Evolutionary conservation across 306 rosid species (phyloP), one percentile per base, ranked within the genome.

Genomic region (Boehmeria nivea): DNA sequence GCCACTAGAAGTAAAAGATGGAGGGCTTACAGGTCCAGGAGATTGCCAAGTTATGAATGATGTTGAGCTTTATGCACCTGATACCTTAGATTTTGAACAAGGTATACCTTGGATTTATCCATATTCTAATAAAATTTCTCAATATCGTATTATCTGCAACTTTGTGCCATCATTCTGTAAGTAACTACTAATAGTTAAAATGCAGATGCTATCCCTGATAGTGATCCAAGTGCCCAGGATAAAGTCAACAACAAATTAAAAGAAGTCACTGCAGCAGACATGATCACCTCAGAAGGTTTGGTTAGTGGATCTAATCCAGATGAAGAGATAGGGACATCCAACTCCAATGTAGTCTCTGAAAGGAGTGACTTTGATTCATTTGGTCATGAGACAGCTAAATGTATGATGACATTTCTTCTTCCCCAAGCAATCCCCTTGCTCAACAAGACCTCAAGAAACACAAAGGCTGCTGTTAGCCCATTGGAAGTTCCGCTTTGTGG

Each of bases 341-440:
- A 67, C 65, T 67, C 69, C 55, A 78, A 74, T 47, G 63, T 26
- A 8, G 60, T 74, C 72, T 68, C 69, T 18, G 72, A 66, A 59
- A 83, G 64, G 63, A 58, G 23, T 63, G 73, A 69, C 51, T 72
- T 63, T 70, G 88, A 75, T 65, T 80, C 80, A 39, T 80, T 65
- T 73, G 76, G 94, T 61, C 72, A 75, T 54, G 90, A 83, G 51
- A 77, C 74, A 61, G 83, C 83, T 42, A 81, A 78, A 61, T 81
- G 87, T 72, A 86, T 89, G 95, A 89, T 89, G 88, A 61, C 76
- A 43, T 62, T 81, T 76, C 74, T 86, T 50, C 90, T 89, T 73
- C 97, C 97, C 18, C 94, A 81, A 74, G 94, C 89, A 67, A 63
- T 89, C 78, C 95, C 97, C 54, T 67, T 89, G 50, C 83, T 89